Conservation (phyloP, 306 rosid genomes). For the Abrus pulchellus region DNA sequence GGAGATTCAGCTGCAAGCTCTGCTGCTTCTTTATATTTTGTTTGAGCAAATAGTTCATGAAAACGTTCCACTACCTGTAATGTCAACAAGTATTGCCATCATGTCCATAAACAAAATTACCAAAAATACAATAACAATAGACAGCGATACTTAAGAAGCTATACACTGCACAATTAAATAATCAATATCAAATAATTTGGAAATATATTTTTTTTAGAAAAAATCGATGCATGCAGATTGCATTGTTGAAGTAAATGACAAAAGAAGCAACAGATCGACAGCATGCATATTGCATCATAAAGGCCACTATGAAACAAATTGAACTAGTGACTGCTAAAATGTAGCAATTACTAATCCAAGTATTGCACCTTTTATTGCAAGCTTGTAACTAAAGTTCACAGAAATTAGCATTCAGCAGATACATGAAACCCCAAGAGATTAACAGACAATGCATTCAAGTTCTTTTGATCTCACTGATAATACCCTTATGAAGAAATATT, state of each 20-base stretch:
- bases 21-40: slow-evolving; percentile 99
- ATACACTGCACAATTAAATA: not conserved
- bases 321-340: not conserved
- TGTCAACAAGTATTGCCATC: slow-evolving; percentile 42
- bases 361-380: slow-evolving; percentile 13
- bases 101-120: slow-evolving; percentile 39
- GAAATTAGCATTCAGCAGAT: slow-evolving; percentile 26
- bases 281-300: not conserved
- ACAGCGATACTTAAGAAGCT: slow-evolving; percentile 15
- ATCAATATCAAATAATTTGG: slow-evolving; percentile 16
- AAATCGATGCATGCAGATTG: not conserved
- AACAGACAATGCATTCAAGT: slow-evolving; percentile 27
- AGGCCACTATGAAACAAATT: not conserved
- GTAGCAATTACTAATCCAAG: slow-evolving; percentile 18
- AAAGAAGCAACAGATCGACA: slow-evolving; percentile 39
- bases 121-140: slow-evolving; percentile 22
- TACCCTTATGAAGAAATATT: slow-evolving; percentile 26
- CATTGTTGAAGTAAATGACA: slow-evolving; percentile 25
- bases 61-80: slow-evolving; percentile 97
- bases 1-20: slow-evolving; percentile 99
- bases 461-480: not conserved
- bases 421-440: slow-evolving; percentile 8
- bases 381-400: slow-evolving; percentile 21
- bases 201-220: not conserved
- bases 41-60: slow-evolving; percentile 98